These are phyloP conservation scores for Mycogone perniciosa DNA, from an alignment of 2,329 filamentous ascomycete genomes.

Conservation along the genomic window DNA sequence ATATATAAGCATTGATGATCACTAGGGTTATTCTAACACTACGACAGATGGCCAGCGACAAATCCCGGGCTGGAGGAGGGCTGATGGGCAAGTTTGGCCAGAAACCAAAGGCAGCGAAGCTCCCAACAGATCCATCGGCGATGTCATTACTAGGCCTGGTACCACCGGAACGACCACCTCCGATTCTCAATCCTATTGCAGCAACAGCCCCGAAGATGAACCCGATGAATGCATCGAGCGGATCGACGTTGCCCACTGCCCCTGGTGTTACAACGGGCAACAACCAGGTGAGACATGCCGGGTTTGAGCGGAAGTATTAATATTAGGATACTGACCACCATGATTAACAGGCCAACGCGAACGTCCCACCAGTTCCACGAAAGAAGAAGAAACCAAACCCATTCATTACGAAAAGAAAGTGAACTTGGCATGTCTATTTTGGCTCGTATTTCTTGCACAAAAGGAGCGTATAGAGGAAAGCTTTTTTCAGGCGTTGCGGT, in stretches of 20 bases:
- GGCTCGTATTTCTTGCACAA: neutral
- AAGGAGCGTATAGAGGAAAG: neutral
- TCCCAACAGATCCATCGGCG: slow-evolving; percentile 44
- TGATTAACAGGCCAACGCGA: slow-evolving; percentile 10
- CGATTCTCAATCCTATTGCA: slow-evolving; percentile 17
- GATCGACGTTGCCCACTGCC: slow-evolving; percentile 14
- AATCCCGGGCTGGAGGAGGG: slow-evolving; percentile 25
- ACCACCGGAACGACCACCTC: slow-evolving; percentile 38
- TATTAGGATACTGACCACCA: neutral
- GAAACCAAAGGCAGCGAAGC: slow-evolving; percentile 23
- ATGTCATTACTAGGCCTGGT: slow-evolving; percentile 45
- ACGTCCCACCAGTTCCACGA: slow-evolving; percentile 23
- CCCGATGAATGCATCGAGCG: slow-evolving; percentile 16
- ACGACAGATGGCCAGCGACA: slow-evolving; percentile 26
- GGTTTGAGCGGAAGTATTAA: neutral
- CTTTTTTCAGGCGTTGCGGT: neutral
- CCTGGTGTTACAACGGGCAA: slow-evolving; percentile 6
- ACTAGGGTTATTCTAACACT: slow-evolving; percentile 20
- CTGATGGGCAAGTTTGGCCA: slow-evolving; percentile 32
- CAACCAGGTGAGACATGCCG: slow-evolving; percentile 12
- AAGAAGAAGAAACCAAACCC: slow-evolving; percentile 39
- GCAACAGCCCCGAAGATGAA: slow-evolving; percentile 10
- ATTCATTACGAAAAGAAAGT: slow-evolving; percentile 37
- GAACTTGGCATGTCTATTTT: neutral
- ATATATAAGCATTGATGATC: neutral